Conservation (phyloP, 202 grass and related monocot species). For the Brachypodium distachyon region DNA sequence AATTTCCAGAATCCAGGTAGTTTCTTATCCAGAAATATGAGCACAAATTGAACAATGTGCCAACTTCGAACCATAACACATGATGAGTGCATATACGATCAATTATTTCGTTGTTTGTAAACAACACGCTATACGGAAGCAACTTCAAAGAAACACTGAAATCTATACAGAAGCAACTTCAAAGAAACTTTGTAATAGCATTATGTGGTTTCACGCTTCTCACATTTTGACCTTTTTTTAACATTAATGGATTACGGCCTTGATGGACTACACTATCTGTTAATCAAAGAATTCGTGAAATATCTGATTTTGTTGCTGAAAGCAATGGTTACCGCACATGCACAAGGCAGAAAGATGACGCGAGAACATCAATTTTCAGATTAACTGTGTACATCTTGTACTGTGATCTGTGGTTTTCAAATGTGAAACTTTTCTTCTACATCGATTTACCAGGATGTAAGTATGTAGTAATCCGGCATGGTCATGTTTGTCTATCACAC, state of each 20-base stretch:
- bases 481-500: not conserved
- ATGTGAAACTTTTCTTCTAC: not conserved
- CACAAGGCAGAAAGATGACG: not conserved
- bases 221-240: not conserved
- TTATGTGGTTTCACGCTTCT: not conserved
- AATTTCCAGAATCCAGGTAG: not conserved
- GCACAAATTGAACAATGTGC: not conserved
- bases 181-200: not conserved
- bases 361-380: not conserved
- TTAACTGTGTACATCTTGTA: not conserved
- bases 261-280: not conserved
- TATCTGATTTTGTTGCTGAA: constrained; percentile 8
- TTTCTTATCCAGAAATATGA: not conserved
- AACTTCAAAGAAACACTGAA: not conserved
- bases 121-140: not conserved
- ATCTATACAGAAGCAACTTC: not conserved
- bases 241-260: not conserved
- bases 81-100: not conserved
- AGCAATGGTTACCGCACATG: constrained; percentile 8
- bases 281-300: not conserved
- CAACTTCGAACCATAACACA: not conserved
- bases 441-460: not conserved
- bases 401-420: constrained; percentile 8
- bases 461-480: not conserved
- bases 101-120: not conserved